Conservation (phyloP, 1,139 yeast species). For the Suhomyces yuchorum region DNA sequence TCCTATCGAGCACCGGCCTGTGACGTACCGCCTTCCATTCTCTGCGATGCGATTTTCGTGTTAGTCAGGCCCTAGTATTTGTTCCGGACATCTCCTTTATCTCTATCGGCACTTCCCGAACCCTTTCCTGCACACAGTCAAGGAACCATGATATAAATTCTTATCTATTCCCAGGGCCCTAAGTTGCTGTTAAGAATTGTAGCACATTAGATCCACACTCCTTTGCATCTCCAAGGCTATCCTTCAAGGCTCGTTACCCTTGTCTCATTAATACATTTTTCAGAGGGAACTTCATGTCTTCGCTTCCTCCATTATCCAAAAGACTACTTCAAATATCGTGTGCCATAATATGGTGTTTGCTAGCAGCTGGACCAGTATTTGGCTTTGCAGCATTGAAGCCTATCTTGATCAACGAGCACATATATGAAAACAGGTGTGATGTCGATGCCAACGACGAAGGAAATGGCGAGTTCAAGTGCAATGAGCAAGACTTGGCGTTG, state of each 20-base stretch:
- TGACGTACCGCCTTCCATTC: no score
- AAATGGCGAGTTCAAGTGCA: conserved; percentile 43
- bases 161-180: background rate
- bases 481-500: conserved; percentile 75
- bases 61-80: no score
- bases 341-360: conserved; percentile 82
- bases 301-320: conserved; percentile 17
- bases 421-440: conserved; percentile 66
- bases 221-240: background rate
- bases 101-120: background rate
- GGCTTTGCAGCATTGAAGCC: conserved; percentile 95
- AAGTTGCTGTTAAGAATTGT: background rate
- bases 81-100: background rate
- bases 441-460: conserved; percentile 16
- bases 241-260: no score
- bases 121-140: background rate
- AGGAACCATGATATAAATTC: background rate
- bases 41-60: no score
- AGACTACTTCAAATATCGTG: conserved; percentile 56
- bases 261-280: background rate
- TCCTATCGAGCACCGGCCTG: no score
- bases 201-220: background rate
- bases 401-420: conserved; percentile 70
- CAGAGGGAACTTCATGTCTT: no score
- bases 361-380: conserved; percentile 92